Conservation (phyloP, 805 yeast species). For the Candida corydali region DNA sequence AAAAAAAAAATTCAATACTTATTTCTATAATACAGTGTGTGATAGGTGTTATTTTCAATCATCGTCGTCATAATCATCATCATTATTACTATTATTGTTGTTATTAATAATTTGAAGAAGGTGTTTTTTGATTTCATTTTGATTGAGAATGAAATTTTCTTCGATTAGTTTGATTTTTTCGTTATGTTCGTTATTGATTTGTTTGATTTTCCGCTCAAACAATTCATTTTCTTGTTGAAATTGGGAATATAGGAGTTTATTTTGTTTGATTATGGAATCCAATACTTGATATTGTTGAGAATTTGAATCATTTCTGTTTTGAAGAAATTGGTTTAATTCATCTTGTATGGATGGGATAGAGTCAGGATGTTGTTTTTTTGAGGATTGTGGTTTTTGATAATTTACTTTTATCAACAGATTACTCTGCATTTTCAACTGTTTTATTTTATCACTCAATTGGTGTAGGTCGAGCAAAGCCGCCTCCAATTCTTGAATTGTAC, state of each 20-base stretch:
- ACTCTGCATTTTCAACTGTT: slow-evolving; percentile 19
- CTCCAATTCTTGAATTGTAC: slow-evolving; percentile 25
- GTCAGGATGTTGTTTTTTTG: background rate
- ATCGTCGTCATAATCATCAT: slow-evolving; percentile 4
- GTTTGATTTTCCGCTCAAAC: slow-evolving; percentile 9
- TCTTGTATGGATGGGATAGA: background rate
- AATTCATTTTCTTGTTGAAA: slow-evolving; percentile 8
- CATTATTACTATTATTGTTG: slow-evolving; percentile 2
- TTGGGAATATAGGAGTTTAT: slow-evolving; percentile 3
- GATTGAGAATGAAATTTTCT: slow-evolving; percentile 9
- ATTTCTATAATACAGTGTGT: background rate
- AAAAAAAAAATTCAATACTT: slow-evolving; percentile 2
- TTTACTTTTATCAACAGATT: slow-evolving; percentile 3
- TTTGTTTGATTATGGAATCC: slow-evolving; percentile 9
- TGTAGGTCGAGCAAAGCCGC: slow-evolving; percentile 22
- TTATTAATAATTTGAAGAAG: slow-evolving; percentile 10
- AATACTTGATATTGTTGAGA: slow-evolving; percentile 3
- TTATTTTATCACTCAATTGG: slow-evolving; percentile 29
- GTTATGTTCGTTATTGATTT: slow-evolving; percentile 6
- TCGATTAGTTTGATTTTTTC: slow-evolving; percentile 7
- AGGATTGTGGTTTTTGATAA: background rate
- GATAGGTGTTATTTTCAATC: no score
- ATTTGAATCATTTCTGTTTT: background rate
- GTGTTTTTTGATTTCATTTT: slow-evolving; percentile 10
- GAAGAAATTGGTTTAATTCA: slow-evolving; percentile 1